phyloP scores from a whole-genome alignment of 1,284 basidiomycete genomes.

The Pseudozyma sp. region DNA sequence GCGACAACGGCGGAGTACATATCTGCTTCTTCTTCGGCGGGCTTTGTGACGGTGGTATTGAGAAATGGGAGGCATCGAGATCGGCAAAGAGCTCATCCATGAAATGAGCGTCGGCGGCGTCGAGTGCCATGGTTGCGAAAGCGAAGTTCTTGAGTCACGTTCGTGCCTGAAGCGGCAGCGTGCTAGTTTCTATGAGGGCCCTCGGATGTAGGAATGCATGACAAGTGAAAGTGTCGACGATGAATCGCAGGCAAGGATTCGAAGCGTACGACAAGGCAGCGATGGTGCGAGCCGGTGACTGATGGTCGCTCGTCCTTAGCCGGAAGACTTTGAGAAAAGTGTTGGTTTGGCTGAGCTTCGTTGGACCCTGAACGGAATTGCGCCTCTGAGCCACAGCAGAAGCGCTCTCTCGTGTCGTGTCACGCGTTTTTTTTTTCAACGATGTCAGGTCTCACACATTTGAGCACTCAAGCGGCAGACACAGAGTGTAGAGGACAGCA shows the following conservation, averaged over 20 bases:
- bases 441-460: slow-evolving; percentile 10
- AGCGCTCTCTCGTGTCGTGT: slow-evolving; percentile 35
- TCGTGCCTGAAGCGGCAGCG: background rate
- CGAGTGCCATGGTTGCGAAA: slow-evolving; percentile 27
- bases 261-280: background rate
- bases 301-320: background rate
- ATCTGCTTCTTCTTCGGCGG: slow-evolving; percentile 30
- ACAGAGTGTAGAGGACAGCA: background rate
- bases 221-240: too few species aligned
- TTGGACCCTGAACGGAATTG: slow-evolving; percentile 19
- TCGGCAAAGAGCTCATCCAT: slow-evolving; percentile 51
- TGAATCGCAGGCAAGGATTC: too few species aligned
- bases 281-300: background rate
- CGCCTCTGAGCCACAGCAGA: too few species aligned
- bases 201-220: too few species aligned
- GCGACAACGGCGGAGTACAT: background rate
- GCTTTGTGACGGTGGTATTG: slow-evolving; percentile 42
- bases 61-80: slow-evolving; percentile 46
- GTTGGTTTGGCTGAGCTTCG: slow-evolving; percentile 19
- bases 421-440: slow-evolving; percentile 11
- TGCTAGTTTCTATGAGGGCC: too few species aligned
- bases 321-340: slow-evolving; percentile 6
- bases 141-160: background rate
- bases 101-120: slow-evolving; percentile 38
- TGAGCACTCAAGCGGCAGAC: background rate